phyloP scores from a whole-genome alignment of 345 rosid genomes.

The Eucalyptus marginata region DNA sequence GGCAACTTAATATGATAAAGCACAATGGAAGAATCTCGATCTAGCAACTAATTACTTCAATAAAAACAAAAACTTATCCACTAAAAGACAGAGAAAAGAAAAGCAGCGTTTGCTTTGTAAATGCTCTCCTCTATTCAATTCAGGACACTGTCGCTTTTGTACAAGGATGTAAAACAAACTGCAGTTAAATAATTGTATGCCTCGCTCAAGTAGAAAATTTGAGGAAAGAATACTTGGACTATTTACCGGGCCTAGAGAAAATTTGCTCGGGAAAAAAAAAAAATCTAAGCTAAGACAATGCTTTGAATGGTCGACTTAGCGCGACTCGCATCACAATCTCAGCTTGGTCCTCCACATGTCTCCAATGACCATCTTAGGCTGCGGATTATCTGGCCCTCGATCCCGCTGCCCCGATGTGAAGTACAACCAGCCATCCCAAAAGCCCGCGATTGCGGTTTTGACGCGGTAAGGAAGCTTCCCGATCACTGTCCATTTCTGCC shows the following conservation, averaged over 20 bases:
- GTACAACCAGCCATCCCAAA: conserved; percentile 74
- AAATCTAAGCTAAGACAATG: neutral
- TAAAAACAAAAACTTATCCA: neutral
- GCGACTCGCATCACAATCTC: conserved; percentile 8
- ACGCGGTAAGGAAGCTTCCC: conserved; percentile 73
- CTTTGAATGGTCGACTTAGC: neutral
- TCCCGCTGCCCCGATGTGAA: conserved; percentile 83
- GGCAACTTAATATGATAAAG: neutral
- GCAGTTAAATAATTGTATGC: neutral
- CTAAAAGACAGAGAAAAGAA: fast-evolving
- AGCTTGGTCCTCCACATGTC: conserved; percentile 82
- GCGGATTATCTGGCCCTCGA: conserved; percentile 76
- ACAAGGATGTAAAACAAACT: neutral
- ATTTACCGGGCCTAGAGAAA: neutral
- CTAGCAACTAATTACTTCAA: neutral
- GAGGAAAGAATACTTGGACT: neutral
- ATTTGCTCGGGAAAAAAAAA: neutral
- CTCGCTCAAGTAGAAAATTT: neutral
- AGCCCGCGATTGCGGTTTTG: conserved; percentile 59
- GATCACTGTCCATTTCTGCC: conserved; percentile 79
- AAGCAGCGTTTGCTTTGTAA: neutral
- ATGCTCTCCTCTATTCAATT: neutral
- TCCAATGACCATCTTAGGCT: conserved; percentile 59
- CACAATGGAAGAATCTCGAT: neutral
- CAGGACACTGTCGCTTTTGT: neutral